phyloP scores from a whole-genome alignment of 23 red algal species.

The Cyanidioschyzon merolae region DNA sequence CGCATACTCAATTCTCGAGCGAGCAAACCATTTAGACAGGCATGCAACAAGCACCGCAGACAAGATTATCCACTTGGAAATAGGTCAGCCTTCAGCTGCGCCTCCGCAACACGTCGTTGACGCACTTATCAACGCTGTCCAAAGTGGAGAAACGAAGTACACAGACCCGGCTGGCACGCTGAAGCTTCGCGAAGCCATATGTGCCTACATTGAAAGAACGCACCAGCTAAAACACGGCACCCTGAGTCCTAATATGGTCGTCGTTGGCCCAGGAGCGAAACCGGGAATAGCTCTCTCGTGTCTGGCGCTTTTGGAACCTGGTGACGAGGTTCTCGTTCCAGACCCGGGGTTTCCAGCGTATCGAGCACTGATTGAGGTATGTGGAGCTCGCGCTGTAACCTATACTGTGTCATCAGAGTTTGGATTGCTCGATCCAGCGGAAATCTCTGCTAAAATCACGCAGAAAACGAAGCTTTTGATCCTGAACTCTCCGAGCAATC shows the following conservation, averaged over 20 bases:
- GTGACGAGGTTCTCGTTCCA: constrained; percentile 68
- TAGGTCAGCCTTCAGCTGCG: constrained; percentile 70
- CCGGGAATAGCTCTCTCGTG: constrained; percentile 61
- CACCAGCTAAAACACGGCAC: constrained; percentile 14
- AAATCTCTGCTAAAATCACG: constrained; percentile 25
- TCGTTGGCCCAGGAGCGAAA: constrained; percentile 90
- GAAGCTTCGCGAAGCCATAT: constrained; percentile 51
- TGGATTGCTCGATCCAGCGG: constrained; percentile 39
- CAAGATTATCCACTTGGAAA: constrained; percentile 75
- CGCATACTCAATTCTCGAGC: constrained; percentile 79
- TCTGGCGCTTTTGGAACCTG: constrained; percentile 43
- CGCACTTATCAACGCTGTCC: constrained; percentile 39
- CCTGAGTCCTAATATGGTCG: constrained; percentile 44
- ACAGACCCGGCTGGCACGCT: constrained; percentile 43
- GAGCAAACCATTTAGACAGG: constrained; percentile 44
- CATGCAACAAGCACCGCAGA: constrained; percentile 23
- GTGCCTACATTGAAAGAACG: constrained; percentile 14
- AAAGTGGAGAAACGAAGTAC: constrained; percentile 66
- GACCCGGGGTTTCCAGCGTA: constrained; percentile 97
- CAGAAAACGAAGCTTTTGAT: constrained; percentile 37
- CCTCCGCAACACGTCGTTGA: constrained; percentile 52
- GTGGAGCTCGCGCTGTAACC: constrained; percentile 42
- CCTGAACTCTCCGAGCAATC: constrained; percentile 92
- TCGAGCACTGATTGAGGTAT: constrained; percentile 46
- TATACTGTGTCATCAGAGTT: constrained; percentile 27